These are phyloP conservation scores for Candida nemodendra DNA, from an alignment of 805 yeast species.

Conservation along the genomic window DNA sequence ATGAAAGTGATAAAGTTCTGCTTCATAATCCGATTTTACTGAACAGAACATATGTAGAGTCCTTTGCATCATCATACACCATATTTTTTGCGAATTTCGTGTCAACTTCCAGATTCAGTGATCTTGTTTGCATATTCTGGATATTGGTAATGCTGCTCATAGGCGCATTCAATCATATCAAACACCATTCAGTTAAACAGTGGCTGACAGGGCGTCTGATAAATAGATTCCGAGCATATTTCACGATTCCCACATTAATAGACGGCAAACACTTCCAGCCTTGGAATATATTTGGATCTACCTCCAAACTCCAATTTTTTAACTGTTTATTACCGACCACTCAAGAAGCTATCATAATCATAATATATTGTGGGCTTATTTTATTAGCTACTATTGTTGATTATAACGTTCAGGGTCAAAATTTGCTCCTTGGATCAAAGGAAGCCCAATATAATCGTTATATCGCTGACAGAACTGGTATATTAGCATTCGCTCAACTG, in stretches of 20 bases:
- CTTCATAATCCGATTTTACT: constrained; percentile 19
- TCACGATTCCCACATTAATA: constrained; percentile 24
- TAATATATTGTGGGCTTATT: constrained; percentile 14
- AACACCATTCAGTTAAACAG: constrained; percentile 8
- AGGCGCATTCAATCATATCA: constrained; percentile 19
- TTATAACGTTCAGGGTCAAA: constrained; percentile 13
- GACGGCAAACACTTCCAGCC: constrained; percentile 24
- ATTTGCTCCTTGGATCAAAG: constrained; percentile 17
- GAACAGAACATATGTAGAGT: constrained; percentile 4
- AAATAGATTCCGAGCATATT: constrained; percentile 16
- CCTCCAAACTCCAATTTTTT: constrained; percentile 7
- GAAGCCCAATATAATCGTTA: constrained; percentile 33
- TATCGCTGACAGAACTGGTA: constrained; percentile 58
- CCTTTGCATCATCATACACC: constrained; percentile 17
- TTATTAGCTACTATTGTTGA: constrained; percentile 10
- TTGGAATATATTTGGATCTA: constrained; percentile 18
- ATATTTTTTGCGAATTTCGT: constrained; percentile 22
- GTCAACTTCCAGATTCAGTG: constrained; percentile 13
- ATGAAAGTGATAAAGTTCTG: background rate
- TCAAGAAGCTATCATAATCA: constrained; percentile 23
- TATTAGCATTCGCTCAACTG: constrained; percentile 41
- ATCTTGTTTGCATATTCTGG: constrained; percentile 25
- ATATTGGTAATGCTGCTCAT: constrained; percentile 11
- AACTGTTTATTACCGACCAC: constrained; percentile 28
- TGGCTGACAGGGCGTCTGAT: constrained; percentile 6